A percentile compares a stretch with the other conserved stretches of the same genome.
phyloP scores from a whole-genome alignment of 768 basidiomycete genomes.

The Leccinum boreale region DNA sequence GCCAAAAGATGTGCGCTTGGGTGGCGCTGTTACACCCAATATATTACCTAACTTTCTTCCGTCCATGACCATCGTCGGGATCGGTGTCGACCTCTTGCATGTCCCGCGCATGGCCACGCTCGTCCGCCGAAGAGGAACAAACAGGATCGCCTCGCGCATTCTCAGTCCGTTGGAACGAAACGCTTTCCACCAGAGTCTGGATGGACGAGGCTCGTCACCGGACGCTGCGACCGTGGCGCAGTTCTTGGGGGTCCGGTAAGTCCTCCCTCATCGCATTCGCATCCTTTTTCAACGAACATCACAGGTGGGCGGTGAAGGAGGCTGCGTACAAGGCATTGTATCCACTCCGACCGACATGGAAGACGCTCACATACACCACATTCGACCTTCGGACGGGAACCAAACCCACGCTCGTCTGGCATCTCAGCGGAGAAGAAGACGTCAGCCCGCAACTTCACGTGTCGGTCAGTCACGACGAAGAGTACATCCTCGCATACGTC shows the following conservation, averaged over 20 bases:
- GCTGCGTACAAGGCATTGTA: conserved; percentile 84
- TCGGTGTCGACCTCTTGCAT: conserved; percentile 74
- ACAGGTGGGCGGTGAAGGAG: conserved; percentile 82
- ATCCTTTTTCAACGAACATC: neutral
- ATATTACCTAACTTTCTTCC: too few relatives aligned
- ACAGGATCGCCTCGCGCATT: conserved; percentile 56
- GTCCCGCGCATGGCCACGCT: conserved; percentile 61
- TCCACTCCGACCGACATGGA: conserved; percentile 70
- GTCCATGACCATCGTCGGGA: conserved; percentile 62
- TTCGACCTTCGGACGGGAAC: conserved; percentile 33
- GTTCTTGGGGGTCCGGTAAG: conserved; percentile 73
- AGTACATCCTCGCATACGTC: conserved; percentile 70
- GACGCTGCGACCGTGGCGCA: conserved; percentile 23
- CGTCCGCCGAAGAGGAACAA: conserved; percentile 44
- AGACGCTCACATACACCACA: conserved; percentile 56
- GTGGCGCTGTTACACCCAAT: neutral
- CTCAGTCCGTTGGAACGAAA: conserved; percentile 49
- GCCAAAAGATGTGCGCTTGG: neutral
- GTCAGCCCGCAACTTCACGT: conserved; percentile 44
- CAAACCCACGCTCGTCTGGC: conserved; percentile 41
- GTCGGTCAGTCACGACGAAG: conserved; percentile 81
- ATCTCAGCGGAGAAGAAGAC: neutral
- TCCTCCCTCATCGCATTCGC: neutral
- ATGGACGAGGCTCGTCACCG: neutral
- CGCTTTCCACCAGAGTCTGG: conserved; percentile 27